phyloP scores from a whole-genome alignment of 225 moss, liverwort and hornwort genomes.

The Polytrichum commune region DNA sequence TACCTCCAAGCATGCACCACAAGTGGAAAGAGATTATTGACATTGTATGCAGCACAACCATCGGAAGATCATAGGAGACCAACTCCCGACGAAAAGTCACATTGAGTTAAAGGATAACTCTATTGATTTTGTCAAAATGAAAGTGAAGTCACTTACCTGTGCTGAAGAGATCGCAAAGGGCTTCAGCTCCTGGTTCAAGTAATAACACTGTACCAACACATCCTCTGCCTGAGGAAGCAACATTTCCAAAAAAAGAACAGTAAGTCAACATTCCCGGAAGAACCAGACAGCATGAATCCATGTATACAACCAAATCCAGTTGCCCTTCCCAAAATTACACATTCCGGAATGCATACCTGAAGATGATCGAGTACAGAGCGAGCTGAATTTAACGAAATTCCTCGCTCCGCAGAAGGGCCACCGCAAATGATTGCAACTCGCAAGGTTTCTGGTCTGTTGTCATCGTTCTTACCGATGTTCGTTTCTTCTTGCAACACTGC shows the following conservation, averaged over 20 bases:
- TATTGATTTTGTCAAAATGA: not conserved
- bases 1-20: too few species aligned
- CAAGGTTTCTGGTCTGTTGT: slow-evolving; percentile 26
- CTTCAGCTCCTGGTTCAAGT: slow-evolving; percentile 52
- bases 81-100: too few species aligned
- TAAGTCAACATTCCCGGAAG: not conserved
- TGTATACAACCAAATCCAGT: too few species aligned
- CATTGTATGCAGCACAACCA: too few species aligned
- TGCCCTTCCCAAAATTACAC: too few species aligned
- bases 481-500: slow-evolving; percentile 17
- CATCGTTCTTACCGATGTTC: slow-evolving; percentile 1
- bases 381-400: slow-evolving; percentile 92
- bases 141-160: slow-evolving; percentile 27
- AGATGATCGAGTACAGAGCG: slow-evolving; percentile 91
- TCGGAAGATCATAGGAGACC: too few species aligned
- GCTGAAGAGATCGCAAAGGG: slow-evolving; percentile 53
- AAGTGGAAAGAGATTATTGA: too few species aligned
- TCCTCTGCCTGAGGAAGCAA: slow-evolving; percentile 42
- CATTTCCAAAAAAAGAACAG: not conserved
- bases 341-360: slow-evolving; percentile 32
- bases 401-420: slow-evolving; percentile 89
- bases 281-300: too few species aligned
- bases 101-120: too few species aligned
- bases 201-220: slow-evolving; percentile 54
- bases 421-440: slow-evolving; percentile 88